A percentile compares a stretch with the other conserved stretches of the same genome.
These are phyloP conservation scores for Rhodotorula sp. DNA, from an alignment of 1,284 basidiomycete species.

Conservation along the genomic window DNA sequence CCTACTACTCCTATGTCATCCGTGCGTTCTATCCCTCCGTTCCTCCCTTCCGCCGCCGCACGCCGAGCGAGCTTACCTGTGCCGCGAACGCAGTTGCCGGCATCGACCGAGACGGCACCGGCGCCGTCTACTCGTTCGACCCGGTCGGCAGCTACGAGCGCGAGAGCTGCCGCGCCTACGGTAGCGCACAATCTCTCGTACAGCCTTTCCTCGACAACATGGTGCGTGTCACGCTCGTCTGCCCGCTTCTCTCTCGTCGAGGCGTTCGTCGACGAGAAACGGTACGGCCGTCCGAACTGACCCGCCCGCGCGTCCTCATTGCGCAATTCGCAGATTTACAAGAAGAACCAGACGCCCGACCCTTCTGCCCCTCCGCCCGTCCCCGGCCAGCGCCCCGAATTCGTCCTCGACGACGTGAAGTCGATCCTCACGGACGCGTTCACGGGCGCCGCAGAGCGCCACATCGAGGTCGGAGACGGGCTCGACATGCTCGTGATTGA, in stretches of 20 bases:
- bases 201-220: slow-evolving; percentile 97
- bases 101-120: slow-evolving; percentile 64
- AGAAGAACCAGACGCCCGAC: slow-evolving; percentile 78
- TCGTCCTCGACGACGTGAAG: slow-evolving; percentile 76
- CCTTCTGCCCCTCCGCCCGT: slow-evolving; percentile 48
- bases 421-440: slow-evolving; percentile 88
- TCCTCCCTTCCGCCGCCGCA: neutral
- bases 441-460: slow-evolving; percentile 89
- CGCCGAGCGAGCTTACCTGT: neutral
- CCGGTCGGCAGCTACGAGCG: slow-evolving; percentile 94
- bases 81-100: slow-evolving; percentile 40
- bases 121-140: slow-evolving; percentile 95
- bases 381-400: slow-evolving; percentile 61
- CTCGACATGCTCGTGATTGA: slow-evolving; percentile 67
- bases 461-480: slow-evolving; percentile 95
- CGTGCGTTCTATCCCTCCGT: slow-evolving; percentile 59
- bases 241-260: neutral
- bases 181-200: slow-evolving; percentile 82
- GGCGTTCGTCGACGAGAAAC: neutral
- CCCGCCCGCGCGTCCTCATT: slow-evolving; percentile 1
- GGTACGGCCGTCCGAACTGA: neutral
- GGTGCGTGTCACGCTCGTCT: slow-evolving; percentile 58
- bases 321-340: slow-evolving; percentile 71
- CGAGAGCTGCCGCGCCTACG: slow-evolving; percentile 88
- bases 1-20: slow-evolving; percentile 94